Evolutionary conservation across 1,284 basidiomycete genomes (phyloP).

Genomic region (Cutaneotrichosporon cutaneum): DNA sequence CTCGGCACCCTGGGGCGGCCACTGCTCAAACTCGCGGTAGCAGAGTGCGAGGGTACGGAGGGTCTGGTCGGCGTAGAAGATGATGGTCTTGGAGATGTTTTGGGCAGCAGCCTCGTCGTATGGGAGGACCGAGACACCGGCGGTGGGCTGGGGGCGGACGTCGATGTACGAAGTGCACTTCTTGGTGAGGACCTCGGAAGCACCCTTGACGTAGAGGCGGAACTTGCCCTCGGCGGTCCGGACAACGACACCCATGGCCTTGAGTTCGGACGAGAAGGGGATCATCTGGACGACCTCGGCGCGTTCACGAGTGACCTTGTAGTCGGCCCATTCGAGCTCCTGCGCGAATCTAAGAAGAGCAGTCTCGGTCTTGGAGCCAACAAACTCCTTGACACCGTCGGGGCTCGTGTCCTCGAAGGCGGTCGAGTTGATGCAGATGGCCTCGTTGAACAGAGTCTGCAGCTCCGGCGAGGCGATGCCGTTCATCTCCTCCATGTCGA

Average conservation of each 20-base stretch:
- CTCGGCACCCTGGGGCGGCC: slow-evolving; percentile 70
- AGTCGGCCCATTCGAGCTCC: slow-evolving; percentile 77
- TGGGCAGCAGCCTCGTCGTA: slow-evolving; percentile 39
- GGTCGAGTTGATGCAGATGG: slow-evolving; percentile 90
- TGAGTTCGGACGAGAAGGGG: slow-evolving; percentile 91
- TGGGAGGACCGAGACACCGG: slow-evolving; percentile 28
- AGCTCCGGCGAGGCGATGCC: slow-evolving; percentile 64
- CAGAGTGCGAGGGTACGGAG: slow-evolving; percentile 90
- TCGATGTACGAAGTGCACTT: slow-evolving; percentile 69
- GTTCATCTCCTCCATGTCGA: slow-evolving; percentile 74
- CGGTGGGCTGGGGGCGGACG: slow-evolving; percentile 51
- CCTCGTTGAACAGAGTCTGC: slow-evolving; percentile 72
- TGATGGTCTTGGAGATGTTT: slow-evolving; percentile 66
- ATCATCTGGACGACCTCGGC: slow-evolving; percentile 79
- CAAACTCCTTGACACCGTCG: slow-evolving; percentile 67
- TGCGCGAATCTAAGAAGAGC: slow-evolving; percentile 88
- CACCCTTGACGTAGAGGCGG: slow-evolving; percentile 86
- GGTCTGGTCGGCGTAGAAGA: slow-evolving; percentile 94
- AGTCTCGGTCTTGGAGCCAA: slow-evolving; percentile 96
- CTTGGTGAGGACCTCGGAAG: slow-evolving; percentile 85
- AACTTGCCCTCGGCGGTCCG: slow-evolving; percentile 61
- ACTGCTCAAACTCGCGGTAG: slow-evolving; percentile 80
- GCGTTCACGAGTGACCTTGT: slow-evolving; percentile 65
- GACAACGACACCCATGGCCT: slow-evolving; percentile 93
- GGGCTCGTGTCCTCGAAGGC: slow-evolving; percentile 83